A percentile compares a stretch with the other conserved stretches of the same genome.
These are phyloP conservation scores for Candida manassasensis DNA, from an alignment of 805 yeast species.

Conservation along the genomic window DNA sequence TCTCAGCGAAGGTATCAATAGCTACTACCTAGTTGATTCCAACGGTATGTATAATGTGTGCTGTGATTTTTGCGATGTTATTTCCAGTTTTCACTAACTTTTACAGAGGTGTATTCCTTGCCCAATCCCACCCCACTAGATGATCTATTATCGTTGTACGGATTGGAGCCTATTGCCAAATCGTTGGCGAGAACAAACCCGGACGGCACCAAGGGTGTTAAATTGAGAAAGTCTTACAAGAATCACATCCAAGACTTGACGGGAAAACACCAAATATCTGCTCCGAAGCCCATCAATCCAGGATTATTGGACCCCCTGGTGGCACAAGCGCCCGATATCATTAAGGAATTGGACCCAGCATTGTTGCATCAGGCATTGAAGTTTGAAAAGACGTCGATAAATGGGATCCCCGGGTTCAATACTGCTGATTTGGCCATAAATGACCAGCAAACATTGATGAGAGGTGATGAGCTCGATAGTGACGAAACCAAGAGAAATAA, in stretches of 20 bases:
- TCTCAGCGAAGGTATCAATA: slow-evolving; percentile 11
- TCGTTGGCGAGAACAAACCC: slow-evolving; percentile 84
- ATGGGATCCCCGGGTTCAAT: slow-evolving; percentile 77
- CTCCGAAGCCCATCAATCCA: slow-evolving; percentile 29
- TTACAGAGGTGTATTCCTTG: slow-evolving; percentile 15
- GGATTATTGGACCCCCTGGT: slow-evolving; percentile 35
- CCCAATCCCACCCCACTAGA: slow-evolving; percentile 67
- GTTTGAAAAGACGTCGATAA: slow-evolving; percentile 60
- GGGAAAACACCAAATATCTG: slow-evolving; percentile 70
- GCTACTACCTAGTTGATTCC: slow-evolving; percentile 26
- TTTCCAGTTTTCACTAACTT: slow-evolving; percentile 1
- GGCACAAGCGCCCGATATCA: slow-evolving; percentile 39
- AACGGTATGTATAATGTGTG: slow-evolving; percentile 1
- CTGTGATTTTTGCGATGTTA: not conserved
- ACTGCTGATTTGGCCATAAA: slow-evolving; percentile 60
- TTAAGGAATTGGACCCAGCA: slow-evolving; percentile 47
- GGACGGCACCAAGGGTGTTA: slow-evolving; percentile 87
- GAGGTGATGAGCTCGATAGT: slow-evolving; percentile 38
- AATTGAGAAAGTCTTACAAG: slow-evolving; percentile 90
- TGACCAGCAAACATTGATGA: slow-evolving; percentile 38
- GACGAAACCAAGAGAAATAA: slow-evolving; percentile 34
- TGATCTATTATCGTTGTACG: slow-evolving; percentile 67
- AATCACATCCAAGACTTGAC: slow-evolving; percentile 86
- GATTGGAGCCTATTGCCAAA: slow-evolving; percentile 60
- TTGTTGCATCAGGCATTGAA: slow-evolving; percentile 46